Percentiles rank a stretch among this genome's conserved stretches.
These are phyloP conservation scores for Euphorbia celastroides DNA, from an alignment of 441 rosid species.

Conservation along the genomic window DNA sequence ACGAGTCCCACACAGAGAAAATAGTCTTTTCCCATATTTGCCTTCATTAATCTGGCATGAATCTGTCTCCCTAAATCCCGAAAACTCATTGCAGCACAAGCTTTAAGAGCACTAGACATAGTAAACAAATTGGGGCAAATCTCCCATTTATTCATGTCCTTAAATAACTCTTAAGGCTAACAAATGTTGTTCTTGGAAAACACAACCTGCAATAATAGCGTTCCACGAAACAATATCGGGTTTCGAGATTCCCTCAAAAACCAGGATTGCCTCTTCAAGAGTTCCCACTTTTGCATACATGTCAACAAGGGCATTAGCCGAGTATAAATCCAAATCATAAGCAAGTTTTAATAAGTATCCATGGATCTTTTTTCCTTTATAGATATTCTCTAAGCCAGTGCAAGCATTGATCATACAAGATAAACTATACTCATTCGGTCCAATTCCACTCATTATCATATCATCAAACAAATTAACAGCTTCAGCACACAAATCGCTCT, in stretches of 20 bases:
- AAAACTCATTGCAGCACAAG: conserved; percentile 42
- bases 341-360: conserved; percentile 52
- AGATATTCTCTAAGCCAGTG: conserved; percentile 41
- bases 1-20: conserved; percentile 56
- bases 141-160: conserved; percentile 38
- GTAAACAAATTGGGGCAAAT: conserved; percentile 48
- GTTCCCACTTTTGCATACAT: conserved; percentile 60
- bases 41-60: conserved; percentile 45
- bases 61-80: conserved; percentile 46
- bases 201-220: conserved; percentile 60
- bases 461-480: conserved; percentile 45
- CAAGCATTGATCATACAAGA: conserved; percentile 63
- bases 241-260: conserved; percentile 38
- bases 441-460: conserved; percentile 46
- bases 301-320: conserved; percentile 62
- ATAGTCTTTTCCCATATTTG: conserved; percentile 39
- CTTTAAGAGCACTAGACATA: conserved; percentile 59
- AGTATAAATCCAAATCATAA: conserved; percentile 44
- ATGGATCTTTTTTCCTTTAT: conserved; percentile 46
- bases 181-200: conserved; percentile 37
- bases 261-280: conserved; percentile 38
- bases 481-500: conserved; percentile 35
- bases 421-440: conserved; percentile 61
- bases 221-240: conserved; percentile 75
- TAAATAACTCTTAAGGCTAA: conserved; percentile 39